Evolutionary conservation across 257 asterid genomes (phyloP).

Genomic region (Nemophila menziesii): DNA sequence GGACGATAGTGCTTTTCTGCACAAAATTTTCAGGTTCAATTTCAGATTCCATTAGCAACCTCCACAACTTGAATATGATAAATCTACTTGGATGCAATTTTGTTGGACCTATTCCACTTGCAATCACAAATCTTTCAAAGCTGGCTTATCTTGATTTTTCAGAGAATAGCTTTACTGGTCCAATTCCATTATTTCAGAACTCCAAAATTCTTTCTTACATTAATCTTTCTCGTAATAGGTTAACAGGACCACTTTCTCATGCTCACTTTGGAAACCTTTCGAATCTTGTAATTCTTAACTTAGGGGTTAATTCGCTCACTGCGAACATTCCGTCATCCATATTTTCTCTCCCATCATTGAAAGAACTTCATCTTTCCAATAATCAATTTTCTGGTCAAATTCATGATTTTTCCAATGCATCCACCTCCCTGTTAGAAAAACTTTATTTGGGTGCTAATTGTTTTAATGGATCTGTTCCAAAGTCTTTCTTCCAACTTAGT

Average conservation of each 20-base stretch:
- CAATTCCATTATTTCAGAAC: too few relatives aligned
- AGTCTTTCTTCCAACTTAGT: slow-evolving; percentile 11
- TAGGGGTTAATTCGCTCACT: slow-evolving; percentile 11
- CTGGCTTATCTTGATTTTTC: slow-evolving; percentile 27
- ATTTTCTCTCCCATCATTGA: too few relatives aligned
- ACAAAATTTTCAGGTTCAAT: slow-evolving; percentile 23
- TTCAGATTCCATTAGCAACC: slow-evolving; percentile 21
- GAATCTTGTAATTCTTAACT: slow-evolving; percentile 9
- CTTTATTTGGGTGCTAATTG: slow-evolving; percentile 15
- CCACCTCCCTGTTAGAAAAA: too few relatives aligned
- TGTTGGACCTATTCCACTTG: slow-evolving; percentile 19
- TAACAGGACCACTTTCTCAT: slow-evolving; percentile 16
- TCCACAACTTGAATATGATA: slow-evolving; percentile 14
- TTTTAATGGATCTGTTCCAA: too few relatives aligned
- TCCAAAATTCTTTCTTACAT: slow-evolving; percentile 12
- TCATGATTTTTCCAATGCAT: too few relatives aligned
- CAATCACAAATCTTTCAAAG: slow-evolving; percentile 13
- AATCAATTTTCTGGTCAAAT: too few relatives aligned
- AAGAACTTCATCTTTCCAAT: slow-evolving; percentile 17
- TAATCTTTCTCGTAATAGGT: slow-evolving; percentile 10
- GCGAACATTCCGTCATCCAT: slow-evolving; percentile 22
- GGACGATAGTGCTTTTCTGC: background rate
- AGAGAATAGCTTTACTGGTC: slow-evolving; percentile 12
- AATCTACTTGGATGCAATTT: slow-evolving; percentile 16
- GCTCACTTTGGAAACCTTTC: slow-evolving; percentile 18